phyloP scores from a whole-genome alignment of 306 rosid genomes.

The Psophocarpus tetragonolobus region DNA sequence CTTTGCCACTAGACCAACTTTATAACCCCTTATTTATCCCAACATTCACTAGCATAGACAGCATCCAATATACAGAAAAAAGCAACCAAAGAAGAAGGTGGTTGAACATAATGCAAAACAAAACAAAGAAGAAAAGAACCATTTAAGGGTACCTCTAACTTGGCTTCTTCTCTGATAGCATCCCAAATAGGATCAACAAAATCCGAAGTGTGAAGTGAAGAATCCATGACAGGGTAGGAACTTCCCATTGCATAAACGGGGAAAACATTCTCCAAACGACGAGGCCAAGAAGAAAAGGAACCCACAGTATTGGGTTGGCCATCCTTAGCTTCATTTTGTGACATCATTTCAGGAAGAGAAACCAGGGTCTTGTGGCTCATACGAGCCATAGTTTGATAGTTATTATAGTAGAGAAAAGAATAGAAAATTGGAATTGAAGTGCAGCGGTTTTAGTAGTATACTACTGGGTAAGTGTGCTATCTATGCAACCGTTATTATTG shows the following conservation, averaged over 20 bases:
- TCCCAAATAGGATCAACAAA: slow-evolving; percentile 68
- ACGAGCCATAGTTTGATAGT: slow-evolving; percentile 66
- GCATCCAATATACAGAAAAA: background rate
- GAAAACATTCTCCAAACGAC: slow-evolving; percentile 56
- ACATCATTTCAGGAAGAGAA: slow-evolving; percentile 41
- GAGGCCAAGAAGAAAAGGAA: slow-evolving; percentile 16
- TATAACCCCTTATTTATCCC: no score
- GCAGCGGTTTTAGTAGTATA: background rate
- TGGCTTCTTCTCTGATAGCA: slow-evolving; percentile 63
- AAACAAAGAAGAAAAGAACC: background rate
- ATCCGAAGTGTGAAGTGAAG: slow-evolving; percentile 24
- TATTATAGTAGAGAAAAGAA: background rate
- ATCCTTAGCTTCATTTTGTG: slow-evolving; percentile 4
- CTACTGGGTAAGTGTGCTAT: background rate
- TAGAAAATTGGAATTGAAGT: background rate
- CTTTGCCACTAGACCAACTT: no score
- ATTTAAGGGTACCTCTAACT: slow-evolving; percentile 56
- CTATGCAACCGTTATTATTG: background rate
- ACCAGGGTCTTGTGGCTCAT: slow-evolving; percentile 51
- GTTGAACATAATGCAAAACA: background rate
- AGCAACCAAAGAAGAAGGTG: background rate
- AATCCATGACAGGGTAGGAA: slow-evolving; percentile 7
- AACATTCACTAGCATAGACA: no score
- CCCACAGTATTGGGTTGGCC: slow-evolving; percentile 1
- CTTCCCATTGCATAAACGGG: slow-evolving; percentile 74